Conservation (phyloP, 495 filamentous ascomycete species). For the Penicillium cinerascens region DNA sequence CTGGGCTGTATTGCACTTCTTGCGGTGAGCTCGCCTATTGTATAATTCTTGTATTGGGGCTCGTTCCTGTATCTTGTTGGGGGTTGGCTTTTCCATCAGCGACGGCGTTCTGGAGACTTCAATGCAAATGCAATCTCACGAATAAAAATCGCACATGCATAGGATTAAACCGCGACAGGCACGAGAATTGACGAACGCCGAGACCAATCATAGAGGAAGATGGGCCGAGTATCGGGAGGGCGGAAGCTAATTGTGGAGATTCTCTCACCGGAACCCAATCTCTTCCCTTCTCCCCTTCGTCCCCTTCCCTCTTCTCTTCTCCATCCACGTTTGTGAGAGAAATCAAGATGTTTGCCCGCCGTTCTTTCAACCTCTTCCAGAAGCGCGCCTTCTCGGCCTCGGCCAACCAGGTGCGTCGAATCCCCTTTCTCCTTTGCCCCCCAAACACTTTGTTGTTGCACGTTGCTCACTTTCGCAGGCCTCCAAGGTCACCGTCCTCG, state of each 20-base stretch:
- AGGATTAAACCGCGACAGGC: neutral
- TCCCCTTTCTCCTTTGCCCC: conserved; percentile 1
- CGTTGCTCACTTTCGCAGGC: conserved; percentile 50
- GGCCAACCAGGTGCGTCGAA: conserved; percentile 70
- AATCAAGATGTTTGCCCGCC: conserved; percentile 70
- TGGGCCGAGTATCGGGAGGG: conserved; percentile 20
- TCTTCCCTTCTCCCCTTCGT: conserved; percentile 7
- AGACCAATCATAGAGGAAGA: neutral
- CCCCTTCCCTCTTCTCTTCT: conserved; percentile 1
- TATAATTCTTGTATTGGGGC: conserved; percentile 4
- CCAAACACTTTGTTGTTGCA: conserved; percentile 2
- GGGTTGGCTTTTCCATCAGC: conserved; percentile 29
- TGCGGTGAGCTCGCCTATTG: conserved; percentile 51
- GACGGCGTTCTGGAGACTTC: conserved; percentile 28
- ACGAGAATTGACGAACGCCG: neutral
- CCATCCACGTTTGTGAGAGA: neutral
- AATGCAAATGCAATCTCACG: neutral
- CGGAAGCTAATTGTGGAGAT: conserved; percentile 23
- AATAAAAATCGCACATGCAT: neutral
- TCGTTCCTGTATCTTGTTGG: conserved; percentile 2
- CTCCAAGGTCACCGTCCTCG: conserved; percentile 94
- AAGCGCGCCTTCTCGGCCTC: conserved; percentile 92
- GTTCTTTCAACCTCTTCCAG: conserved; percentile 68
- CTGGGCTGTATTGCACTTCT: conserved; percentile 79
- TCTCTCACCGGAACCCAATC: conserved; percentile 2